These are phyloP conservation scores for Pythium brachiatum DNA, from an alignment of 352 stramenopile genomes.

Conservation along the genomic window DNA sequence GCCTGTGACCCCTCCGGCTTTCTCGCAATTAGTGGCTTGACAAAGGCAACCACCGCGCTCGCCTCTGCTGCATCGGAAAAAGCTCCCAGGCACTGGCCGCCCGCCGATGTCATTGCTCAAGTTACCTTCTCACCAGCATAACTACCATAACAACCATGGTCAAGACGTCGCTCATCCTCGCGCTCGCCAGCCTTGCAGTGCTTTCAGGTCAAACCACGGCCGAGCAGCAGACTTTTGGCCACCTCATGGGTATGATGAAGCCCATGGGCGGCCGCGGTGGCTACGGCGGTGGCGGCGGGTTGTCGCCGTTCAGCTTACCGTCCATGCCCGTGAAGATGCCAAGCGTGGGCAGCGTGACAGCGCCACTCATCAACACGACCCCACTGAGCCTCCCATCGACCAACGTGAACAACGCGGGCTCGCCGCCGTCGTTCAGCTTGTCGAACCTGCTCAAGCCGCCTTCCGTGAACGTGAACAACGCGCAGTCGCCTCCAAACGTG, in stretches of 20 bases:
- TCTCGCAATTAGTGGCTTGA: no score
- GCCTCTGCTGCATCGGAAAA: no score
- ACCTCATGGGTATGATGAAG: conserved; percentile 5
- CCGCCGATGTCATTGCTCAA: conserved; percentile 10
- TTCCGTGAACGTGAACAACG: background rate
- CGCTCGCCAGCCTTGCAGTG: background rate
- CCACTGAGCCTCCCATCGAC: no score
- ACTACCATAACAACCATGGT: conserved; percentile 3
- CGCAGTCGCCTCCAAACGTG: background rate
- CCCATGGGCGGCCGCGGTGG: background rate
- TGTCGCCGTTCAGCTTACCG: background rate
- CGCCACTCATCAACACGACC: background rate
- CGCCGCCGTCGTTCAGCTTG: background rate
- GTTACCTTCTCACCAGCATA: background rate
- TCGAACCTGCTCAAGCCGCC: background rate
- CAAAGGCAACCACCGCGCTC: no score
- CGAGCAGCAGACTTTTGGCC: conserved; percentile 14
- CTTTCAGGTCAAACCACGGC: background rate
- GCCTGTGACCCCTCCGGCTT: no score
- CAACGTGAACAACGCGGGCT: background rate
- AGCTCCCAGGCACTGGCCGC: no score
- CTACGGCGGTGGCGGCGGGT: no score
- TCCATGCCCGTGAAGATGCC: background rate
- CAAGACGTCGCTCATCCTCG: conserved; percentile 3
- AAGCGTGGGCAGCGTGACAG: background rate